Evolutionary conservation across 2,329 filamentous ascomycete genomes (phyloP), one percentile per base, ranked within the genome.

Genomic region (Pseudogymnoascus sp.): DNA sequence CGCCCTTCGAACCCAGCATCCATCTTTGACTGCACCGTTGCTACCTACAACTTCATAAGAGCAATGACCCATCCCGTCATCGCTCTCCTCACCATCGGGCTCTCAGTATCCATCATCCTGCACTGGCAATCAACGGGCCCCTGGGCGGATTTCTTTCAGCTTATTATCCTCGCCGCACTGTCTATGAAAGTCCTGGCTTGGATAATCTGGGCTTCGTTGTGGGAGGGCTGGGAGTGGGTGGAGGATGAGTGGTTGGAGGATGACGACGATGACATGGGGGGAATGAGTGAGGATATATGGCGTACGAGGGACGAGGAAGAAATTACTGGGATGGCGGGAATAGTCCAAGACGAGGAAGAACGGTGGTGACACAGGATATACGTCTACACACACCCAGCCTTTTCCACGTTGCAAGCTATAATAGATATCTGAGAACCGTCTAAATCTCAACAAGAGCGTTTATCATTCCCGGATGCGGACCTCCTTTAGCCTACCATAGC

Each of bases 31-130:
- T 9, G 13, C 10, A 33, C 21, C 26, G 26, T 44, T 33, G 47
- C n/a, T 33, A 21, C n/a, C 29, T 54, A 13, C 26, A 54, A 54
- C 47, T 50, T 33, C 47, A 54, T 11, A 33, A 17, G 47, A 33
- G 47, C 47, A 54, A 54, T 54, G 47, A 33, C 47, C 29, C 47
- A 54, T 10, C 47, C 47, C n/a, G 9, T 54, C 9, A n/a, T 54
- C 15, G n/a, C 47, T 54, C 26, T 54, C 9, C 5, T 54, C 47
- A 33, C 29, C 29, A 33, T 54, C 47, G 47, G 47, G 26, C 47
- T 54, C 47, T 54, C 47, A 11, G 21, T 54, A 54, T 54, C 8
- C 29, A 33, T 54, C 29, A 29, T 54, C 29, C 29, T 54, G 10
- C 47, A 9, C n/a, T 54, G 47, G 47, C 47, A 54, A 15, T 54